phyloP scores from a whole-genome alignment of 257 asterid species.

The Primulina huaijiensis region DNA sequence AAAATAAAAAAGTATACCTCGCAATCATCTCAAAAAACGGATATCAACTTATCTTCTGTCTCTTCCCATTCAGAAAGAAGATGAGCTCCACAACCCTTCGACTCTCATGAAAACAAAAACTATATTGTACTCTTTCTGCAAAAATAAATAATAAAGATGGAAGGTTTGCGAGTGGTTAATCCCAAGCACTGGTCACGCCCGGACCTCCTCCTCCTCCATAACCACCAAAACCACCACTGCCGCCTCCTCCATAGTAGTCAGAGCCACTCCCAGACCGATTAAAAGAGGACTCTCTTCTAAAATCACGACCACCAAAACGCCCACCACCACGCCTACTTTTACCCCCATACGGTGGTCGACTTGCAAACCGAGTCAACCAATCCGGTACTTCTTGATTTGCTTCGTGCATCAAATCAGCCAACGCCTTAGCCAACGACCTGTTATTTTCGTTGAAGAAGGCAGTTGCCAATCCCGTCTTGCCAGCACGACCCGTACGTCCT shows the following conservation, averaged over 20 bases:
- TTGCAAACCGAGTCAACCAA: constrained; percentile 68
- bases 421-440: constrained; percentile 58
- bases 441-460: constrained; percentile 78
- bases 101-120: constrained; percentile 18
- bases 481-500: constrained; percentile 92
- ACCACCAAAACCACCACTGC: constrained; percentile 34
- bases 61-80: constrained; percentile 20
- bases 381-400: constrained; percentile 90
- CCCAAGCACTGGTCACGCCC: constrained; percentile 65
- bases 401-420: constrained; percentile 75
- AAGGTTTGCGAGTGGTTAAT: constrained; percentile 26
- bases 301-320: constrained; percentile 80
- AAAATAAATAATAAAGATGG: constrained; percentile 15
- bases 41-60: constrained; percentile 6
- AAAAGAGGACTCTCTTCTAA: constrained; percentile 54
- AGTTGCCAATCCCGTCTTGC: constrained; percentile 79
- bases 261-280: constrained; percentile 44
- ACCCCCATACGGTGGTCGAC: constrained; percentile 59
- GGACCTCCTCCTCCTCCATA: constrained; percentile 40
- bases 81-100: constrained; percentile 27
- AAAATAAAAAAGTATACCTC: background rate
- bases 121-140: constrained; percentile 28
- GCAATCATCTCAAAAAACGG: constrained; percentile 8
- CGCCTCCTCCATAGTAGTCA: constrained; percentile 39
- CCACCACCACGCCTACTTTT: constrained; percentile 68